Evolutionary conservation across 441 rosid genomes (phyloP), one percentile per base, ranked within the genome.

Genomic region (Populus hybrid): DNA sequence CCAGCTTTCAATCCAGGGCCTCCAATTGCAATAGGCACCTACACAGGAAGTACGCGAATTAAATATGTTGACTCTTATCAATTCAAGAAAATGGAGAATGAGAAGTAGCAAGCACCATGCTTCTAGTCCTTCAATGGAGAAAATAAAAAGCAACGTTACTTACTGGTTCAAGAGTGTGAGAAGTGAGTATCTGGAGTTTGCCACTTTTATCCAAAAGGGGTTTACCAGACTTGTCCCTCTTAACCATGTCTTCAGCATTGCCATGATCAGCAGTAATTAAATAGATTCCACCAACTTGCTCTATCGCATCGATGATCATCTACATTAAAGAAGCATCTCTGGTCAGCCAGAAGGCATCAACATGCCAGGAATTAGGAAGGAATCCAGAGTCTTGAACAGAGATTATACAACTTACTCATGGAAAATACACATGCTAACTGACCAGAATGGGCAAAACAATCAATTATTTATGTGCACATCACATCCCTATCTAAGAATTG

Each of bases 201-300:
- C 98, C 99, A 70, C 72, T 84, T 89, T 94, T 93, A 80, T 90
- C 98, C 6, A 85, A 40, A 18, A 20, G n/a, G 6, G 99, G 99
- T 80, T 91, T 82, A n/a, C 98, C 99, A 21, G 95, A 81, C 83
- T 96, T 96, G 83, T 90, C 88, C 78, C 98, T 90, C 85, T 96
- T 94, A 35, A 90, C 98, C 98, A 96, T 96, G 84, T 93, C 99
- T 85, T 96, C 98, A 0, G 98, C 98, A 84, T 96, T 96, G 70
- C 99, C 98, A 21, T 96, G 99, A 87, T 96, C 98, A 6, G 98
- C 99, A n/a, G 99, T 96, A 38, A 96, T 89, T 14, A 96, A 93
- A 73, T 87, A 96, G 76, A 96, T 94, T 73, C 99, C 99, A 76
- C 95, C 95, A 34, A 92, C 98, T 81, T 92, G 79, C 78, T 92